Conservation (phyloP, 495 filamentous ascomycete species). For the Paragyromitra xinjiangensis region DNA sequence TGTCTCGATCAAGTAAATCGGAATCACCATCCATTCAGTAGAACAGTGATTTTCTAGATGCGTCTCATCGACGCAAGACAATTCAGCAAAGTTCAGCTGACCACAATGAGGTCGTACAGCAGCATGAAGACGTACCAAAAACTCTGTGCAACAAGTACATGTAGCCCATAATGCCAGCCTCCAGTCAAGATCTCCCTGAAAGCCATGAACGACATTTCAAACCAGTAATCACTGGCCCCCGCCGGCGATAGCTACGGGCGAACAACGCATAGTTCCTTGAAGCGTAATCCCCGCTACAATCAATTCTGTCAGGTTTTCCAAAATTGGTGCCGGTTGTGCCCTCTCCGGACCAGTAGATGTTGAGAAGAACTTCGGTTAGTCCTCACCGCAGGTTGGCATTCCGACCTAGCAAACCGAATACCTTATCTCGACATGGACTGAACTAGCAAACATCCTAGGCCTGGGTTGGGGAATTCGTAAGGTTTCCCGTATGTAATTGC, state of each 20-base stretch:
- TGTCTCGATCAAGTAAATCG: not conserved
- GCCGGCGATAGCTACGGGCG: too few relatives aligned
- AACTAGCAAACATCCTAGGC: not conserved
- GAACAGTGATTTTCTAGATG: not conserved
- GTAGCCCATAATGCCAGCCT: not conserved
- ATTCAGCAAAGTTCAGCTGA: conserved; percentile 8
- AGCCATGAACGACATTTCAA: not conserved
- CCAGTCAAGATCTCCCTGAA: not conserved
- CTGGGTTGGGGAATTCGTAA: not conserved
- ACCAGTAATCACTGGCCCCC: not conserved
- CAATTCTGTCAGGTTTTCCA: not conserved
- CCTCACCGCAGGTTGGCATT: not conserved
- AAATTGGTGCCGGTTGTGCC: not conserved
- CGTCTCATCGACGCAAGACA: not conserved
- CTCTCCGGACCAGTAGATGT: not conserved
- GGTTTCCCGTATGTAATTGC: not conserved
- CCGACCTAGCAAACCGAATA: not conserved
- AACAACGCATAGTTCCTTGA: conserved; percentile 8
- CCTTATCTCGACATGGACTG: not conserved
- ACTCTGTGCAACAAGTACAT: not conserved
- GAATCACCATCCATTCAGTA: not conserved
- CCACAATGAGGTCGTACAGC: not conserved
- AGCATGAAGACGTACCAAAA: not conserved
- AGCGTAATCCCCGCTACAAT: conserved; percentile 6
- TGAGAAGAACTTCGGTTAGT: not conserved